phyloP scores from a whole-genome alignment of 495 filamentous ascomycete species.

The Neurospora sp. region DNA sequence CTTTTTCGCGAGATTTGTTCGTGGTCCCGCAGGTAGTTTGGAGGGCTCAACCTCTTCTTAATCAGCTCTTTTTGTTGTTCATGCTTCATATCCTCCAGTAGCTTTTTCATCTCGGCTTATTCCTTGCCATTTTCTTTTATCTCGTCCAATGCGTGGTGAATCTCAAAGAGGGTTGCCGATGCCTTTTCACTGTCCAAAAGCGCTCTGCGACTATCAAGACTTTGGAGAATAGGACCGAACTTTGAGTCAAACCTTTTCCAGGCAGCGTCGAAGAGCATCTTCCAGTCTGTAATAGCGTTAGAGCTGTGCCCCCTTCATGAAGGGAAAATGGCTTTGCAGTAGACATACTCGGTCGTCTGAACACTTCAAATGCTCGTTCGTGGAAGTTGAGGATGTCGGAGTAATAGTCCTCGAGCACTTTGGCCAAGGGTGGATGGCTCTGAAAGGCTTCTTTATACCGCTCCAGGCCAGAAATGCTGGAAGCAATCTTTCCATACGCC shows the following conservation, averaged over 20 bases:
- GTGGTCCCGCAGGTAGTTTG: neutral
- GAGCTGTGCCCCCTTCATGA: neutral
- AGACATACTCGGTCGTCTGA: neutral
- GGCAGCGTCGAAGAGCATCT: neutral
- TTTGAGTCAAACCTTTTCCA: neutral
- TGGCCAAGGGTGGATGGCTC: neutral
- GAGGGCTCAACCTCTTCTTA: neutral
- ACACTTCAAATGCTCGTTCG: neutral
- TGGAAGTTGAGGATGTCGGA: neutral
- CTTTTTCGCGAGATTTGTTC: neutral
- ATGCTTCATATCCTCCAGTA: neutral
- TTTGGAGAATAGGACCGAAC: neutral
- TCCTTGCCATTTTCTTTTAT: neutral
- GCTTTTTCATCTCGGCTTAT: neutral
- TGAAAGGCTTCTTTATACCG: neutral
- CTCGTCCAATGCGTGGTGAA: neutral
- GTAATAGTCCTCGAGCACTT: neutral
- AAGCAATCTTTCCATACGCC: neutral
- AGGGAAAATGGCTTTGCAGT: neutral
- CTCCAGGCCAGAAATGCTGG: neutral
- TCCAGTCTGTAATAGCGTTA: neutral
- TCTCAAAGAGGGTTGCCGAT: neutral
- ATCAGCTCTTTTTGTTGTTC: neutral
- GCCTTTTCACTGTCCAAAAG: neutral
- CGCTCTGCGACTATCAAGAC: neutral